phyloP scores from a whole-genome alignment of 176 grass and related monocot genomes.

The Urochloa ruziziensis region DNA sequence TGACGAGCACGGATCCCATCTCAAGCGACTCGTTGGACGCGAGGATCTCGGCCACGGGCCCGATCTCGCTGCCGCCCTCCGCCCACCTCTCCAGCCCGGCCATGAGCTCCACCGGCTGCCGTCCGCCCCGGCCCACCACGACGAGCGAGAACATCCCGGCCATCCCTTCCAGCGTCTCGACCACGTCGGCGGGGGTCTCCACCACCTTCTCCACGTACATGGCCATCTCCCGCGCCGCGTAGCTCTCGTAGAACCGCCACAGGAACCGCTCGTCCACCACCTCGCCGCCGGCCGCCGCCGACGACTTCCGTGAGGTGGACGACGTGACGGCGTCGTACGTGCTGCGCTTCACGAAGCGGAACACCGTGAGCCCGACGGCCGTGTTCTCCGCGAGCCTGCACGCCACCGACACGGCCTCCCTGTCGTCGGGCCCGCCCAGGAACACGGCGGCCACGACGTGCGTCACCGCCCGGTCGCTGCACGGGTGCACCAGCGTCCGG shows the following conservation, averaged over 20 bases:
- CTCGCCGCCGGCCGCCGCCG: not conserved
- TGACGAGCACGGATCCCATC: slow-evolving; percentile 56
- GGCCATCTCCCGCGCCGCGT: slow-evolving; percentile 37
- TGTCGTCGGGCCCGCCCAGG: slow-evolving; percentile 51
- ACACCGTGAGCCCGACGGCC: slow-evolving; percentile 42
- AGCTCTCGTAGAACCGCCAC: slow-evolving; percentile 47
- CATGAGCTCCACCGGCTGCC: slow-evolving; percentile 39
- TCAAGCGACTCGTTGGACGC: slow-evolving; percentile 44
- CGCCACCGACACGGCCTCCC: slow-evolving; percentile 48
- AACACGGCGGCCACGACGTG: slow-evolving; percentile 49
- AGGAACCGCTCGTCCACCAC: slow-evolving; percentile 50
- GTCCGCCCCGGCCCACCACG: slow-evolving; percentile 33
- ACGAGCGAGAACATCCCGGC: slow-evolving; percentile 57
- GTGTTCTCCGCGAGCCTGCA: slow-evolving; percentile 41
- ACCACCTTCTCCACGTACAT: slow-evolving; percentile 66
- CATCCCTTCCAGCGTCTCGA: slow-evolving; percentile 45
- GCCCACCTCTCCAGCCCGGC: slow-evolving; percentile 38
- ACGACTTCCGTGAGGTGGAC: not conserved
- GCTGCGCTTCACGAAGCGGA: slow-evolving; percentile 54
- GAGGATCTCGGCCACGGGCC: slow-evolving; percentile 41
- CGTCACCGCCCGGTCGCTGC: slow-evolving; percentile 54
- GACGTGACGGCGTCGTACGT: slow-evolving; percentile 44
- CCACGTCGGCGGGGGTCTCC: slow-evolving; percentile 42
- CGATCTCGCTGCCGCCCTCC: slow-evolving; percentile 39
- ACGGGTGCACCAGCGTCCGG: slow-evolving; percentile 42